Percentiles rank a stretch among this genome's conserved stretches.
phyloP scores from a whole-genome alignment of 148 eudicot genomes.

The Salicornia ramosissima region DNA sequence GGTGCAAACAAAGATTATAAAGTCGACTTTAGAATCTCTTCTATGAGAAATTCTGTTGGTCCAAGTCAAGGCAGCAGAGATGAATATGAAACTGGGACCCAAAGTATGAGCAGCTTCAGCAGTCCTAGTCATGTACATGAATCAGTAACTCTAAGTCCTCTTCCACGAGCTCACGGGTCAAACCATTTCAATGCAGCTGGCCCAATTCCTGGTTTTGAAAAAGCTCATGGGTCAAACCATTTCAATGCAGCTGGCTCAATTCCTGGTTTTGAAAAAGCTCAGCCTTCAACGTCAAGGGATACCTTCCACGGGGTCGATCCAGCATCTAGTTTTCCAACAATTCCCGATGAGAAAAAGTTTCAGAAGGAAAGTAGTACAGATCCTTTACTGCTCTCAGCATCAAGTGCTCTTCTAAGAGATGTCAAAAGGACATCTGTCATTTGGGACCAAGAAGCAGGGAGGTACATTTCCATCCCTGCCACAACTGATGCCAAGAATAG shows the following conservation, averaged over 20 bases:
- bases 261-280: constrained; percentile 32
- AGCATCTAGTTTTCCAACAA: constrained; percentile 27
- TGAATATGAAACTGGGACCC: constrained; percentile 85
- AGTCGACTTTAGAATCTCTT: constrained; percentile 38
- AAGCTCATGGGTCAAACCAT: constrained; percentile 38
- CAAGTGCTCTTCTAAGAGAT: constrained; percentile 59
- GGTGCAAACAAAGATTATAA: constrained; percentile 50
- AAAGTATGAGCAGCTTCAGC: constrained; percentile 80
- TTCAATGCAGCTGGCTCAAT: constrained; percentile 24
- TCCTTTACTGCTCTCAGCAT: constrained; percentile 40
- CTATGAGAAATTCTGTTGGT: constrained; percentile 50
- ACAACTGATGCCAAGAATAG: constrained; percentile 51
- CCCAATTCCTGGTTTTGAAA: constrained; percentile 28
- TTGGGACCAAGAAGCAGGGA: constrained; percentile 97
- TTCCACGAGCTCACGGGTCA: constrained; percentile 50
- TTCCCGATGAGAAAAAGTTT: constrained; percentile 45
- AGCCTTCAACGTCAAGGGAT: constrained; percentile 32
- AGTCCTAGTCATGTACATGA: constrained; percentile 86
- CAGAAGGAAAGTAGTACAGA: constrained; percentile 46
- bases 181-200: constrained; percentile 33
- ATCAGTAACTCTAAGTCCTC: constrained; percentile 73
- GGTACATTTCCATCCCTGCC: constrained; percentile 78
- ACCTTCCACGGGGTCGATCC: constrained; percentile 21
- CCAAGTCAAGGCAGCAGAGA: constrained; percentile 89
- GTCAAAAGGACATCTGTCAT: constrained; percentile 75